Evolutionary conservation across 495 filamentous ascomycete species (phyloP), one percentile per base, ranked within the genome.

Genomic region (Annulohypoxylon moriforme): DNA sequence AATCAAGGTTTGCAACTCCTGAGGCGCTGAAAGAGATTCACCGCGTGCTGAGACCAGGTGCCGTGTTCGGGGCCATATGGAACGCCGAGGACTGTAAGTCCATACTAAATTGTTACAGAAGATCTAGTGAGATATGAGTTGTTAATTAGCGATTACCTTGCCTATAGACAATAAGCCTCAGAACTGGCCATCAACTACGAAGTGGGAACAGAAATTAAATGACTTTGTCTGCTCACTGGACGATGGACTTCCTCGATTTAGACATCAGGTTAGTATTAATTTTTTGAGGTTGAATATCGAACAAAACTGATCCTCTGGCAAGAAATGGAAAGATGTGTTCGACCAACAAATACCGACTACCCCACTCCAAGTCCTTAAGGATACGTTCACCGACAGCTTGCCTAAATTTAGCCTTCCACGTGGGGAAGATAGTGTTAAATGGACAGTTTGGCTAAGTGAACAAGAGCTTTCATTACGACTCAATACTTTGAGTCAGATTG

Each of bases 61-160:
- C 83, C 18, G 74, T 74, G 1, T 78, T 92, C 11, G 89, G 85
- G 4, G 80, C 90, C 76, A 87, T 92, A 16, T 92, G 89, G 86
- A 90, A 91, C 53, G 77, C 88, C 50, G 89, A 91, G 76, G 89
- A 90, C 61, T 91, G 87, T 89, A 63, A 67, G 83, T 20, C 74
- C 8, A 8, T 38, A 18, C 24, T 9, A 22, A 38, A 40, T 31
- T 56, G 8, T 14, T 40, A 13, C 22, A 53, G 10, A 49, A 62
- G 67, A 20, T 58, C n/a, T 0, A 44, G 29, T 52, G 24, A 5
- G 29, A 16, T 14, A 27, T 4, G 8, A 50, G 13, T 44, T 53
- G 34, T 46, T 70, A 8, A 67, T 33, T 0, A 44, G 46, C 3
- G 4, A 24, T 25, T 11, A n/a, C n/a, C n/a, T n/a, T n/a, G n/a